Evolutionary conservation across 2,329 filamentous ascomycete genomes (phyloP), one percentile per base, ranked within the genome.

Genomic region (Thermothelomyces thermophilus): DNA sequence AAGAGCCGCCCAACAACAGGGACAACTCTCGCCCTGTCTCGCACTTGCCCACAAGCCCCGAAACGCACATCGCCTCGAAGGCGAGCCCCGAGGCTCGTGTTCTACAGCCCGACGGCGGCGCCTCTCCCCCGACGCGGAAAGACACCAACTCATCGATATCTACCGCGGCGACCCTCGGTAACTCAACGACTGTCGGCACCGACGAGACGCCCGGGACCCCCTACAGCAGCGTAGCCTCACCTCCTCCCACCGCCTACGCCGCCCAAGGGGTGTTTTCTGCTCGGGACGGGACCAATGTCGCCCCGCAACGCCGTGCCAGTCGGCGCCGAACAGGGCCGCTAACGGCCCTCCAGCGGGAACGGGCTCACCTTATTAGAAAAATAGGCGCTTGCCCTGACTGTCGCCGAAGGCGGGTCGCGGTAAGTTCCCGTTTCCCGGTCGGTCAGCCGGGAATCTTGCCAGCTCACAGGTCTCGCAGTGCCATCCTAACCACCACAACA

Each of bases 301-400:
- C 70, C 67, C 72, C 73, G 61, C 71, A 68, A 62, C 74, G 75
- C 58, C 74, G 76, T 59, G 69, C 76, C 55, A 80, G 74, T 62
- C 74, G 78, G 60, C 73, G 78, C 64, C 74, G 78, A 49, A 81
- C 77, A 54, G 78, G 78, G 36, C 78, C 78, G 54, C 68, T 82
- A 55, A 79, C 77, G 28, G 72, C 77, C 47, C 70, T 76, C 54
- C 79, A 80, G 59, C 72, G 78, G 62, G 76, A 80, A 58, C 76
- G 76, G 62, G 78, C 78, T 41, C 77, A 77, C 40, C 63, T 82
- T 50, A 81, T 82, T 54, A 68, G 78, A 58, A 81, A 80, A 63
- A 66, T 81, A 46, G 77, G 78, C 50, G 78, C 78, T 41, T 82
- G 78, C 59, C 59, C 63, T 30, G 76, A 80, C 58, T 82, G 78